Conservation (phyloP, 2,329 filamentous ascomycete species). For the Lanzia echinophila region DNA sequence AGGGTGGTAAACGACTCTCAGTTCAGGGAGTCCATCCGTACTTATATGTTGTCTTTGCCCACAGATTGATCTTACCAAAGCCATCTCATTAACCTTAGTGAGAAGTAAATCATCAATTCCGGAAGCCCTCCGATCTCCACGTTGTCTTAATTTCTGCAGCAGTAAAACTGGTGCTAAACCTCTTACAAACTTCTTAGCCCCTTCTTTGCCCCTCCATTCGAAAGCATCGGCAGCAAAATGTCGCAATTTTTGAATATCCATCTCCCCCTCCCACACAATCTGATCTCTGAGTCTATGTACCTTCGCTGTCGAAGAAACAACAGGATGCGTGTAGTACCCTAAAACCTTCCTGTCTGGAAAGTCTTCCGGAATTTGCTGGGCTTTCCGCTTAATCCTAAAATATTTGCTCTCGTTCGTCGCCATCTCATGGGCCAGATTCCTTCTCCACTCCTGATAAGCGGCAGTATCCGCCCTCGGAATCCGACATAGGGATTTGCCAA, state of each 20-base stretch:
- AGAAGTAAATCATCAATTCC: conserved; percentile 30
- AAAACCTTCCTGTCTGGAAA: conserved; percentile 79
- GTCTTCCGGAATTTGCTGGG: conserved; percentile 65
- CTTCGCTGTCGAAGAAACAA: conserved; percentile 59
- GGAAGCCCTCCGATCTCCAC: conserved; percentile 35
- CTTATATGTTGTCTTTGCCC: conserved; percentile 62
- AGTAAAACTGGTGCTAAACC: conserved; percentile 73
- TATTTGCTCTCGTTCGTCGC: conserved; percentile 75
- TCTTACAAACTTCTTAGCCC: conserved; percentile 78
- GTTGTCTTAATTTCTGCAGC: conserved; percentile 47
- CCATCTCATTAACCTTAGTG: conserved; percentile 40
- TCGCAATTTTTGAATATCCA: conserved; percentile 63
- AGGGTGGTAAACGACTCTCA: conserved; percentile 74
- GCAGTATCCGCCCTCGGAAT: conserved; percentile 52
- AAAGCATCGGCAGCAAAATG: conserved; percentile 73
- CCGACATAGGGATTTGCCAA: conserved; percentile 67
- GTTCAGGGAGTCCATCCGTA: conserved; percentile 68
- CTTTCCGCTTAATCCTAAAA: conserved; percentile 71
- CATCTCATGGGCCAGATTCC: conserved; percentile 66
- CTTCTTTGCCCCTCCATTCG: conserved; percentile 73
- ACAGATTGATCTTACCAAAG: conserved; percentile 59
- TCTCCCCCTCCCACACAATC: conserved; percentile 53
- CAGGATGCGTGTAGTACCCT: conserved; percentile 81
- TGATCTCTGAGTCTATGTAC: conserved; percentile 47
- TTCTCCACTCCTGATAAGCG: conserved; percentile 63